phyloP scores from a whole-genome alignment of 73 alveolate genomes.

The Uronychia binucleata region DNA sequence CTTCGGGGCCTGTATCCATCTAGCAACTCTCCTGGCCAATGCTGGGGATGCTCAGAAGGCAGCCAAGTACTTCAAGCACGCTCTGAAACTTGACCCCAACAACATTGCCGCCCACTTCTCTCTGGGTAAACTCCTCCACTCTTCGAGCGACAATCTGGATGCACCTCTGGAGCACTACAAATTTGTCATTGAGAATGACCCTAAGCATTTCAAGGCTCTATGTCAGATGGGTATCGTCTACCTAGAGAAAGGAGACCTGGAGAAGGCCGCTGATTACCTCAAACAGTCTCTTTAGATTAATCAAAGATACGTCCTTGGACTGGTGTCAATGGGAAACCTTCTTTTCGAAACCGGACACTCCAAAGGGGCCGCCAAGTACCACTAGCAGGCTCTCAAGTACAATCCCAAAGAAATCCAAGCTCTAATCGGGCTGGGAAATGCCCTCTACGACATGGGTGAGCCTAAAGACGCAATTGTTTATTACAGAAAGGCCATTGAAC shows the following conservation, averaged over 20 bases:
- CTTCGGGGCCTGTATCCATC: conserved; percentile 81
- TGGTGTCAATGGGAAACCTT: conserved; percentile 84
- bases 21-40: conserved; percentile 79
- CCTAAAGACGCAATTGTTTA: conserved; percentile 81
- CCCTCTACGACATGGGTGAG: conserved; percentile 80
- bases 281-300: conserved; percentile 68
- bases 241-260: conserved; percentile 5
- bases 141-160: conserved; percentile 70
- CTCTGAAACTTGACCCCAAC: conserved; percentile 79
- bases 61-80: conserved; percentile 84
- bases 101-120: conserved; percentile 83
- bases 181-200: conserved; percentile 71
- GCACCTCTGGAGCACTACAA: conserved; percentile 76
- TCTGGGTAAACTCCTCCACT: conserved; percentile 78
- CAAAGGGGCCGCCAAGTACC: conserved; percentile 79
- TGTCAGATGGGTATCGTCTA: conserved; percentile 78
- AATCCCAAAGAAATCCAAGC: conserved; percentile 85
- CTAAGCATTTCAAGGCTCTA: conserved; percentile 78
- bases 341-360: conserved; percentile 84
- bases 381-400: conserved; percentile 69
- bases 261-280: conserved; percentile 70
- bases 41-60: conserved; percentile 86
- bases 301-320: conserved; percentile 72
- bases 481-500: conserved; percentile 75
- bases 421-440: conserved; percentile 92